Base-by-base conservation (phyloP, 192 early-diverging fungal species). In the Dimargaris xerosporica region DNA sequence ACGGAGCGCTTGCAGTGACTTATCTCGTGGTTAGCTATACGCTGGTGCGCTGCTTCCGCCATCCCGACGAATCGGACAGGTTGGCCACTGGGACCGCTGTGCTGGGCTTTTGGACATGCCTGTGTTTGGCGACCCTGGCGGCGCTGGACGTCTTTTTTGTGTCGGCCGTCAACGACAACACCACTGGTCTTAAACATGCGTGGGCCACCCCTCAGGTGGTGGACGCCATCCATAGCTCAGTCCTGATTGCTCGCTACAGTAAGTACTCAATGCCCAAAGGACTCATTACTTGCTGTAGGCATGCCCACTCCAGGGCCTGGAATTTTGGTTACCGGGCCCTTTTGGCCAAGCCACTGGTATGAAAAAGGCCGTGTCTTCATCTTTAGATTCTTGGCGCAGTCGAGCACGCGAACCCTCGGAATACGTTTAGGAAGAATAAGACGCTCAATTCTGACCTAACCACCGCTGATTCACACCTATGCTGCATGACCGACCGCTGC, bases 131-230 rank as follows among this genome's bases (percentile, higher is more conserved):
- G 7, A 70, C 74, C 13, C 67, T 83, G 45, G 71, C 80, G 41
- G 77, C 79, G 0, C 69, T 83, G 16, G 81, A 83, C 53, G 80
- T 79, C 45, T 81, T 77, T 65, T 54, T 81, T 19, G 81, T 83
- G 25, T 81, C 81, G 2, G 69, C 74, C 16, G 80, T 74, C 30
- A 66, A 76, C 59, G 69, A 83, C 64, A 52, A 66, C 5, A 7
- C 44, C 12, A 81, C 78, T 12, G 81, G 81, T 17, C 62, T 83
- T 10, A 76, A 80, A 45, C 68, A 73, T 28, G 64, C 61, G n/a
- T 83, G 81, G 81, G 81, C 79, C 11, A 81, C 79, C 0, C 73
- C 78, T 1, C 71, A 75, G 10, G 62, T 66, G 26, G 64, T 83
- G 13, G 62, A 65, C 30, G 46, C 51, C n/a, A 76, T 80, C 69